phyloP scores from a whole-genome alignment of 1,139 yeast genomes.

The Sugiyamaella japonica region DNA sequence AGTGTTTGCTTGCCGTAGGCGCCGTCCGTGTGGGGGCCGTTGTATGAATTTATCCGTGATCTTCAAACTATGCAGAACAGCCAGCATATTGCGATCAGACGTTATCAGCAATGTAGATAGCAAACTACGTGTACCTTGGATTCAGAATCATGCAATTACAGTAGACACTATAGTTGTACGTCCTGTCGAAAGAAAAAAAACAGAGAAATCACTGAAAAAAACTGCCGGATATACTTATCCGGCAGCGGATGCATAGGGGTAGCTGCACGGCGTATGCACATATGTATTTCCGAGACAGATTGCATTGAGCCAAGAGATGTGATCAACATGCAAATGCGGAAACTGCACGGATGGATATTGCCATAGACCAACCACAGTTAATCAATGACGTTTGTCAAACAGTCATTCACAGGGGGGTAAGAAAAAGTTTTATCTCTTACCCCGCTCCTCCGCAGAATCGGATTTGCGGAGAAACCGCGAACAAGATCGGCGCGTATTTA shows the following conservation, averaged over 20 bases:
- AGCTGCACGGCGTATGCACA: constrained; percentile 5
- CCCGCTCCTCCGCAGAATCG: constrained; percentile 6
- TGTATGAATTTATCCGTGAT: neutral
- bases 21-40: neutral
- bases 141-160: too few species aligned
- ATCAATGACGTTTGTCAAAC: neutral
- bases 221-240: neutral
- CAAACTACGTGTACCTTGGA: neutral
- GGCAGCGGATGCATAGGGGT: neutral
- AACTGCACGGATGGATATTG: neutral
- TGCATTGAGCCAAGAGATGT: constrained; percentile 10
- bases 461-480: constrained; percentile 11
- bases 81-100: too few species aligned
- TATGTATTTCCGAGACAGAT: neutral
- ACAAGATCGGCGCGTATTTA: constrained; percentile 1
- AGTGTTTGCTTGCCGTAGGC: too few species aligned
- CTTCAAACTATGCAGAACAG: neutral
- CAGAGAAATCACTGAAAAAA: neutral
- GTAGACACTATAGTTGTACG: neutral
- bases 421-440: neutral
- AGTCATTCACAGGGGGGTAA: neutral
- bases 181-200: neutral
- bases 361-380: neutral
- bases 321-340: constrained; percentile 1
- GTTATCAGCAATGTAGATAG: neutral